Evolutionary conservation across 2,329 filamentous ascomycete genomes (phyloP).

Genomic region (Trichoderma pleuroti): DNA sequence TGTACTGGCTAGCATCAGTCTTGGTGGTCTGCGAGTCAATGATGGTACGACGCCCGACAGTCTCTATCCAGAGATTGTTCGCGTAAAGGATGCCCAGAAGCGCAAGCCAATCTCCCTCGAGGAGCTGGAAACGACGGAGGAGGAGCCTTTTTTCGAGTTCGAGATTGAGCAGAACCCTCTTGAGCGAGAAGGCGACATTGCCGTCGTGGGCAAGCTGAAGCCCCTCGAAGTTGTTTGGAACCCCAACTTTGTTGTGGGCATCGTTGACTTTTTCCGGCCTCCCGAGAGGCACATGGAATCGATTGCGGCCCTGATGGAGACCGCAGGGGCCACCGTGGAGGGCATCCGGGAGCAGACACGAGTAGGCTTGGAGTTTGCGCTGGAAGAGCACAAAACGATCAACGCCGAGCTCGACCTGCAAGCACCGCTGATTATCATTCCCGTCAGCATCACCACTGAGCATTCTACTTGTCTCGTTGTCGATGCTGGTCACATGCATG

Average conservation of each 20-base stretch:
- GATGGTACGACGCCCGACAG: slow-evolving; percentile 92
- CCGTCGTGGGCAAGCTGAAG: slow-evolving; percentile 85
- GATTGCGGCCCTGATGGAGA: slow-evolving; percentile 92
- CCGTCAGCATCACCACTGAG: slow-evolving; percentile 80
- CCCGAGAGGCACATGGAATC: slow-evolving; percentile 98
- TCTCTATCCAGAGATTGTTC: slow-evolving; percentile 90
- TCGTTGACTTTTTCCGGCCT: slow-evolving; percentile 93
- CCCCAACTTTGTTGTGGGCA: slow-evolving; percentile 83
- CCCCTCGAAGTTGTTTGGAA: slow-evolving; percentile 98
- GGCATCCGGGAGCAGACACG: slow-evolving; percentile 92
- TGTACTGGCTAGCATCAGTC: slow-evolving; percentile 78
- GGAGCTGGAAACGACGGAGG: slow-evolving; percentile 49
- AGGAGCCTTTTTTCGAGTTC: slow-evolving; percentile 85
- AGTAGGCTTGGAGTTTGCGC: slow-evolving; percentile 89
- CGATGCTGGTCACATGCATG: slow-evolving; percentile 92
- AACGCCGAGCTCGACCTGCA: slow-evolving; percentile 95
- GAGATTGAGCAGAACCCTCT: slow-evolving; percentile 94
- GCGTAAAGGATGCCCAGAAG: slow-evolving; percentile 77
- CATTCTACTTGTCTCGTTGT: slow-evolving; percentile 86
- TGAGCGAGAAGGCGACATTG: slow-evolving; percentile 86
- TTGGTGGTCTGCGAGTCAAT: slow-evolving; percentile 90
- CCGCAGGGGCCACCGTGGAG: slow-evolving; percentile 91
- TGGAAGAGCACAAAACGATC: slow-evolving; percentile 97
- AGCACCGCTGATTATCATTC: slow-evolving; percentile 92
- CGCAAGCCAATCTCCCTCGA: slow-evolving; percentile 50